Base-by-base conservation (phyloP, 1,139 yeast genomes). In the Taiozyma onychis region DNA sequence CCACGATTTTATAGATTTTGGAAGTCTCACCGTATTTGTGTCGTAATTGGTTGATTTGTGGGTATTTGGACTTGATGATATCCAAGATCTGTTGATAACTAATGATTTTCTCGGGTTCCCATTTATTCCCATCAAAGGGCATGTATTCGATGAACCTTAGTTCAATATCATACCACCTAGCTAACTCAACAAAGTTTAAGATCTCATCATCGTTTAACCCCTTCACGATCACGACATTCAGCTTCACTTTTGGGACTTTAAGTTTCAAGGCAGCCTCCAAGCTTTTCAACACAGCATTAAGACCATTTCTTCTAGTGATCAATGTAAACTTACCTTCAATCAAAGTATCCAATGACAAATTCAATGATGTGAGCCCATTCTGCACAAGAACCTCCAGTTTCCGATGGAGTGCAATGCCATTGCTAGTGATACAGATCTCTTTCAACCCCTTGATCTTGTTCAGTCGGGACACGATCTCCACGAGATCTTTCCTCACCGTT, bases 51-150 rank as follows among this genome's bases (percentile, higher is more conserved):
- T 54, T 51, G 6, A 63, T 47, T 0, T 53, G 47, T 2, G 66
- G 61, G 52, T 69, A 67, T 34, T 57, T 56, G 3, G 51, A 51
- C 26, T 53, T 53, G 28, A 77, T 70, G 13, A 59, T 57, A 13
- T 58, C 58, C 34, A 72, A 56, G 56, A 77, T 75, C 51, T 74
- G 77, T 39, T 70, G 56, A 56, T 68, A 76, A 14, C 74, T 57
- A 45, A 75, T 67, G 70, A 77, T 67, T 53, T 76, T 76, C 13
- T 61, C 54, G 39, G 64, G 55, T 24, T 71, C 65, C 80, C 81
- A 77, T 53, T 72, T 72, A 61, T 77, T 77, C 4, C 81, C 81
- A 51, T 68, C 76, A 57, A 77, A 77, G 4, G 81, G 81, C 81
- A 77, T 77, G 60, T 76, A 77, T 57, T 77, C 81, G 41, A 77